Evolutionary conservation across 345 rosid genomes (phyloP), one percentile per base, ranked within the genome.

Genomic region (Mangifera indica): DNA sequence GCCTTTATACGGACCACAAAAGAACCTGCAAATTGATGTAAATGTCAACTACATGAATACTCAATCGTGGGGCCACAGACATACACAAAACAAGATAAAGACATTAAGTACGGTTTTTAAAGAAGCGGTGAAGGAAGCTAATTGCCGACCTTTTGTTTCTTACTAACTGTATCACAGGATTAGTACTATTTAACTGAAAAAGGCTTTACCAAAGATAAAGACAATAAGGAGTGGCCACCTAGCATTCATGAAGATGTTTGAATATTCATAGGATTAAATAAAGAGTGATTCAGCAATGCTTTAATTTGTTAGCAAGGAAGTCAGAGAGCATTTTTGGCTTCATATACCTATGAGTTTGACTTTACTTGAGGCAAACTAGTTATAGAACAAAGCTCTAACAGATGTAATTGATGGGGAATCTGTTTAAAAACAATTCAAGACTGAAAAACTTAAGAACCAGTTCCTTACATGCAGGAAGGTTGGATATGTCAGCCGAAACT

Each of bases 401-500:
- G 18, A 25, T 9, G 34, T 18, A 55, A 22, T 52, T 52, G 24
- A 62, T 52, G 4, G 37, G 9, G 21, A 20, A 72, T 5, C 57
- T 24, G 15, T 17, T 9, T 48, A 22, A 32, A 24, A 15, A 18
- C 2, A 13, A 63, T 6, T 55, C 7, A 40, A 15, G 24, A 46
- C 7, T 20, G 15, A 52, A 59, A 72, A 17, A 52, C 22, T 3
- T 51, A 63, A 67, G 53, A 59, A 61, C 49, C 7, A 67, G 67
- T 32, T 70, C 85, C 97, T 89, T 71, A 94, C 97, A 94, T 2
- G 97, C 91, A 44, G 98, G 99, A 74, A 91, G 98, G 80, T 85
- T 89, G 44, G 98, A 93, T 53, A 95, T 88, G 66, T 95, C 99
- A 1, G 98, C 98, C 14, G 99, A 89, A 71, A 95, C 99, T 5